Evolutionary conservation across 73 alveolate genomes (phyloP).

Genomic region (Breviolum minutum): DNA sequence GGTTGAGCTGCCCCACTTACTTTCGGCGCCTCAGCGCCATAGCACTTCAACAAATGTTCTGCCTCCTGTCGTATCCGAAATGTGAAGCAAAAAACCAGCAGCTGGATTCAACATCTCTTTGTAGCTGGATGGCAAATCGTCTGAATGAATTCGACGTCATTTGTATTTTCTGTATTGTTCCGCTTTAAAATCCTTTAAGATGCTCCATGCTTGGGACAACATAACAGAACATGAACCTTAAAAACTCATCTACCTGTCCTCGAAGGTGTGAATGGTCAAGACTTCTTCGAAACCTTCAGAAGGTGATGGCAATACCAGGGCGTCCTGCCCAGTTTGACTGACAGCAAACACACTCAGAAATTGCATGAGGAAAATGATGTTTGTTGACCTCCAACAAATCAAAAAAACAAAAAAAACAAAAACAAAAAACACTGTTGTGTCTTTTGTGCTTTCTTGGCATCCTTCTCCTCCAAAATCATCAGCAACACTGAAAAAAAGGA

Average conservation of each 20-base stretch:
- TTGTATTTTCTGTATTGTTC: no score
- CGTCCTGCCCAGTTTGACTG: neutral
- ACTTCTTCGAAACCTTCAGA: conserved; percentile 82
- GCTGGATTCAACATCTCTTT: no score
- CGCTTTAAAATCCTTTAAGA: no score
- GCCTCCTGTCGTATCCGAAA: conserved; percentile 18
- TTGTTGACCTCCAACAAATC: no score
- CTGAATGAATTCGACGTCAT: no score
- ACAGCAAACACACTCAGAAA: no score
- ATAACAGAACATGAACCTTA: neutral
- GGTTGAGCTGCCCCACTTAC: conserved; percentile 22
- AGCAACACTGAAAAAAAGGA: neutral
- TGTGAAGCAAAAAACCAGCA: neutral
- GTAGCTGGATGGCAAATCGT: no score
- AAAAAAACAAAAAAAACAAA: no score
- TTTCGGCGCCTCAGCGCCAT: conserved; percentile 81
- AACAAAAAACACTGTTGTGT: no score
- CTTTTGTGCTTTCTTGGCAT: no score
- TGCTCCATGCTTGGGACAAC: neutral
- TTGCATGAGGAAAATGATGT: no score
- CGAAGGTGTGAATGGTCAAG: conserved; percentile 48
- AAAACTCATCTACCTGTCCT: conserved; percentile 6
- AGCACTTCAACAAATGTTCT: conserved; percentile 65
- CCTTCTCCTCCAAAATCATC: neutral
- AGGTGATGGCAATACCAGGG: conserved; percentile 47